Base-by-base conservation (phyloP, 192 early-diverging fungal species). In the Coemansia brasiliensis region DNA sequence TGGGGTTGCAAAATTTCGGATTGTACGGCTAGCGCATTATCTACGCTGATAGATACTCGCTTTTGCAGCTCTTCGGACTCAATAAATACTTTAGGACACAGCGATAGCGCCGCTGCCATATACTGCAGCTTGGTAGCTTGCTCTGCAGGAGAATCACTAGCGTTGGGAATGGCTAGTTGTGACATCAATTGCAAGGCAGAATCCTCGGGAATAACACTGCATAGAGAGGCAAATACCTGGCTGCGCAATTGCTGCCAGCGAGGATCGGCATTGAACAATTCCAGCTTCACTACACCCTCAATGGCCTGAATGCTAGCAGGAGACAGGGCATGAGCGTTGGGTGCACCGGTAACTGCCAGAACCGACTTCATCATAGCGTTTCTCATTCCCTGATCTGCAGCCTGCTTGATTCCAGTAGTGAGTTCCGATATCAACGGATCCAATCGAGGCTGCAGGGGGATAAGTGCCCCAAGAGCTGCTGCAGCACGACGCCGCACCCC, bases 401-500 rank as follows among this genome's bases (percentile, higher is more conserved):
- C 51, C 53, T 60, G 54, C 43, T 49, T 60, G 17, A 72, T 57
- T 1, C 63, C 72, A 0, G 60, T 8, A 11, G 78, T 55, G 0
- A 75, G 67, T 45, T 71, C 79, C 8, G 69, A 21, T 13, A 72
- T 69, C 24, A 77, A 66, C 15, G 78, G 68, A 22, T 86, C 80
- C 10, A 74, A 55, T 8, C 62, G 55, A 12, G 63, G 50, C 48
- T 65, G 80, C 52, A 71, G 54, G 38, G 69, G 75, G 26, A 79
- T 79, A 39, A 53, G 76, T 69, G 54, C 89, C 81, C 51, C 83
- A 84, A 57, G 81, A 13, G 94, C 96, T 16, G 82, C 65, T 13
- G 88, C 89, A 9, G 96, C 94, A 39, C 88, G 86, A 35, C 82
- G 83, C 29, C 94, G 90, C 4, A 99, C 88, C n/a, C 83, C 63